Percentiles rank a stretch among this genome's conserved stretches.
These are phyloP conservation scores for Trichomonas gallinae DNA, from an alignment of 208 protist species.

Conservation along the genomic window DNA sequence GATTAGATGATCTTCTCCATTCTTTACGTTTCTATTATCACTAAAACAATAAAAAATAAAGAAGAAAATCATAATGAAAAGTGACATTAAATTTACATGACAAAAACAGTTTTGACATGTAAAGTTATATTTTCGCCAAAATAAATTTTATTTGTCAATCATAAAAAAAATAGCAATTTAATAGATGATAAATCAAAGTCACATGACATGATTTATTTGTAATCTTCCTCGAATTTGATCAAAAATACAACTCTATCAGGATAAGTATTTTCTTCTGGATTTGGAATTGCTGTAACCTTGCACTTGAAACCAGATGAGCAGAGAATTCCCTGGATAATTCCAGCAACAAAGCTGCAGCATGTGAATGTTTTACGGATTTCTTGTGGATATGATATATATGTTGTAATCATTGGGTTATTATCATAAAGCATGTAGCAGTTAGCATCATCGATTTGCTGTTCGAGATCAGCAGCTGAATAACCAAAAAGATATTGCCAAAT, in stretches of 20 bases:
- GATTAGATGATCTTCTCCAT: too few species aligned
- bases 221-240: neutral
- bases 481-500: conserved; percentile 5
- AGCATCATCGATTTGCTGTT: conserved; percentile 14
- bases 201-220: neutral
- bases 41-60: too few species aligned
- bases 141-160: too few species aligned
- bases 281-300: neutral
- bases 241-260: neutral
- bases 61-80: too few species aligned
- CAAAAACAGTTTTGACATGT: too few species aligned
- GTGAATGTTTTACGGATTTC: neutral
- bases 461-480: neutral
- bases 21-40: too few species aligned
- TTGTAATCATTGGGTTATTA: neutral
- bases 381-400: neutral
- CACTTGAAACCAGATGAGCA: neutral
- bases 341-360: neutral
- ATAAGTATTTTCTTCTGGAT: neutral
- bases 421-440: conserved; percentile 18
- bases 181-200: too few species aligned
- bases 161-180: too few species aligned
- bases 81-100: too few species aligned
- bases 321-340: neutral
- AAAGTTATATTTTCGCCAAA: too few species aligned